Evolutionary conservation across 768 basidiomycete species (phyloP).

Genomic region (Mycena rosella): DNA sequence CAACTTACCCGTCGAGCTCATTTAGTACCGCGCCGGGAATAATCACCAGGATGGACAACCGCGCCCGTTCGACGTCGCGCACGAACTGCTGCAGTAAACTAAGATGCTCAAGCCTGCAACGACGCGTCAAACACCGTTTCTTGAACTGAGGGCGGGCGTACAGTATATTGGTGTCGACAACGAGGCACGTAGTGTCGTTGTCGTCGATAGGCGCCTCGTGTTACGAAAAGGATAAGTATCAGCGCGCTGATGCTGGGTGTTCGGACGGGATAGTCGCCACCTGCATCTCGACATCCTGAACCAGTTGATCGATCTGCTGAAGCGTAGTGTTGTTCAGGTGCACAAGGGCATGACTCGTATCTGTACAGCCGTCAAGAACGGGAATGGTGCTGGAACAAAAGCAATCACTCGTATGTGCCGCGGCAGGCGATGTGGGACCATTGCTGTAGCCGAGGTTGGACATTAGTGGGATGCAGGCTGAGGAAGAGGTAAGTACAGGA

Average conservation of each 20-base stretch:
- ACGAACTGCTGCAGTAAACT: constrained; percentile 71
- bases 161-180: constrained; percentile 86
- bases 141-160: constrained; percentile 57
- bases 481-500: no score
- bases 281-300: constrained; percentile 83
- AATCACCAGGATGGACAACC: constrained; percentile 69
- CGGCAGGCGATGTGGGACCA: constrained; percentile 1
- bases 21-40: constrained; percentile 82
- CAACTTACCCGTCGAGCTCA: constrained; percentile 78
- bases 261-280: constrained; percentile 51
- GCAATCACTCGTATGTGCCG: constrained; percentile 9
- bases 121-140: constrained; percentile 40
- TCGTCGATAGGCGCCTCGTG: constrained; percentile 55
- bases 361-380: constrained; percentile 20
- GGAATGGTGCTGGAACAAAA: neutral
- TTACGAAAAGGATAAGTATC: constrained; percentile 37
- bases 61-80: constrained; percentile 64
- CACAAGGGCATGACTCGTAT: constrained; percentile 15
- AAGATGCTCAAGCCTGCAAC: constrained; percentile 20
- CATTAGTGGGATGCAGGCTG: no score
- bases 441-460: neutral
- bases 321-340: constrained; percentile 55
- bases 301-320: constrained; percentile 64
- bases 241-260: constrained; percentile 17
- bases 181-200: constrained; percentile 59